Base-by-base conservation (phyloP, 768 basidiomycete genomes). In the Mycena rosella region DNA sequence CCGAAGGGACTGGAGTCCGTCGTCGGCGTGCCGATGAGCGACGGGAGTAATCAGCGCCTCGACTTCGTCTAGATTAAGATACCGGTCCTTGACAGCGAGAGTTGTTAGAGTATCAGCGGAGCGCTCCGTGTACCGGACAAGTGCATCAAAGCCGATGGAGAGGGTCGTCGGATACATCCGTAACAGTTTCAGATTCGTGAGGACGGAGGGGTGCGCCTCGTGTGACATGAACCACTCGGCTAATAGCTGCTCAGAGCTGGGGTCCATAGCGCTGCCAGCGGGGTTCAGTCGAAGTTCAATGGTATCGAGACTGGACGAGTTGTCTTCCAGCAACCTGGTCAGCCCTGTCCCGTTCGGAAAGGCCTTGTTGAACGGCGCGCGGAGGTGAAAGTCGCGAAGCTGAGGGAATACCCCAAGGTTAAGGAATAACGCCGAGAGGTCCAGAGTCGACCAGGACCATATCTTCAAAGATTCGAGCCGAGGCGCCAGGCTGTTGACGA, bases 111-210 rank as follows among this genome's bases (percentile, higher is more conserved):
- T 80, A 0, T 74, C 53, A 2, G 77, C 72, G 1, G 81, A 78
- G 1, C 79, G 75, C 7, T 75, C 52, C 24, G 83, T 76, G 57
- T 77, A 78, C 8, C 68, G 67, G 5, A 80, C 55, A 14, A 84
- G 73, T 5, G 79, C 73, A 24, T 81, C 72, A 32, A 83, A 78
- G 0, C 84, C 83, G 42, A 51, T 68, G 15, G 60, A 57, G 36
- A 74, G 74, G 44, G 73, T 74, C 5, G 84, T 83, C 2, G 84
- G 85, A 67, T 83, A 86, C 34, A 87, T 74, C 24, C 83, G 79
- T 29, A 87, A 69, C 10, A 65, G 59, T n/a, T 74, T 73, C 20
- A 83, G 71, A 34, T 75, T 71, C 3, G 76, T 64, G 45, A 85
- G 78, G 27, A 74, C 71, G 8, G 18, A 2, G 6, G 22, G 27